These are phyloP conservation scores for Ballota nigra DNA, from an alignment of 257 asterid species.

Conservation along the genomic window DNA sequence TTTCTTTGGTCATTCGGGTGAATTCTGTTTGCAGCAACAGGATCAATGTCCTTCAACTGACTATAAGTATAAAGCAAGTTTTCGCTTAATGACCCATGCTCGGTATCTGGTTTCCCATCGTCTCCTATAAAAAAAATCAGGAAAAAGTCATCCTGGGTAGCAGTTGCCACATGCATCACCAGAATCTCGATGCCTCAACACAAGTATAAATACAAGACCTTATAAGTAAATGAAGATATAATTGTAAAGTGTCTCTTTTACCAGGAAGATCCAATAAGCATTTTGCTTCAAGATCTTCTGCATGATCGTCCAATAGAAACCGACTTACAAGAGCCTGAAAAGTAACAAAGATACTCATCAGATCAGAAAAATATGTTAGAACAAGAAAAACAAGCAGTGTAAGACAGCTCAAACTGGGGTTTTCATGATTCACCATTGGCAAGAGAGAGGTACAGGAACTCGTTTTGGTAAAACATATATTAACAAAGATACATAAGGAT, in stretches of 20 bases:
- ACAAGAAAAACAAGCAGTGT: neutral
- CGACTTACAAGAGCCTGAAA: constrained; percentile 86
- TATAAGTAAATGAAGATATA: constrained; percentile 6
- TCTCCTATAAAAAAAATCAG: constrained; percentile 40
- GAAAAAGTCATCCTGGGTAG: constrained; percentile 3
- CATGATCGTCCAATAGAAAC: constrained; percentile 68
- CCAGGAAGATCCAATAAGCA: constrained; percentile 49
- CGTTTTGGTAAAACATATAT: neutral
- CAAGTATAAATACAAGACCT: constrained; percentile 11
- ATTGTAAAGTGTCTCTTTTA: constrained; percentile 17
- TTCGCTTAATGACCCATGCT: constrained; percentile 27
- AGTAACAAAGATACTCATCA: constrained; percentile 15
- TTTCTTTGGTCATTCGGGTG: constrained; percentile 91
- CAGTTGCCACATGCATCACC: neutral
- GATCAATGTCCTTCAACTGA: constrained; percentile 71
- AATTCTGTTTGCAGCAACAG: constrained; percentile 77
- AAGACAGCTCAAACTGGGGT: neutral
- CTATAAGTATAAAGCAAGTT: constrained; percentile 39
- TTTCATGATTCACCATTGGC: neutral
- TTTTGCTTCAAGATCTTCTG: constrained; percentile 51
- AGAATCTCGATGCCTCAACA: neutral
- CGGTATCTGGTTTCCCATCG: constrained; percentile 39
- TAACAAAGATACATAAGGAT: neutral
- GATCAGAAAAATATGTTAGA: neutral
- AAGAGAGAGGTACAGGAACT: neutral